Evolutionary conservation across 2,329 filamentous ascomycete species (phyloP).

Genomic region (Talaromyces marneffei): DNA sequence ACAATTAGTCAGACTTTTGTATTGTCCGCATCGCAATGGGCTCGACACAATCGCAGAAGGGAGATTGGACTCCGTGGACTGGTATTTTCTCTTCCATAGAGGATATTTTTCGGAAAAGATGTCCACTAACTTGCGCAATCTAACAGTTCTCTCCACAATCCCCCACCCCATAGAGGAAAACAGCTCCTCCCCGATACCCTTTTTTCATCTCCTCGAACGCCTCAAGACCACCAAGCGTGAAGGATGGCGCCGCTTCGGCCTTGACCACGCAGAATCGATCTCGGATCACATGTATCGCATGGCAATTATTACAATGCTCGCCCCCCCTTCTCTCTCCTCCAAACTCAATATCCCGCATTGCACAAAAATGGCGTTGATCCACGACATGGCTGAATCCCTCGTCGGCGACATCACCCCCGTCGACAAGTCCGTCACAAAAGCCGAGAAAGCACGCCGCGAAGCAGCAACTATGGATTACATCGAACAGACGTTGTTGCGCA

Average conservation of each 20-base stretch:
- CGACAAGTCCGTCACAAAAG: slow-evolving; percentile 69
- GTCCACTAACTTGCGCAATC: not conserved
- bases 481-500: slow-evolving; percentile 63
- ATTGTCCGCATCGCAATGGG: slow-evolving; percentile 7
- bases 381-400: slow-evolving; percentile 94
- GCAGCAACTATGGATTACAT: slow-evolving; percentile 89
- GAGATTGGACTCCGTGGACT: slow-evolving; percentile 13
- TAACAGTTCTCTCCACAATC: slow-evolving; percentile 59
- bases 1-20: not conserved
- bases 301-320: slow-evolving; percentile 91
- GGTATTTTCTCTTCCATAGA: slow-evolving; percentile 2
- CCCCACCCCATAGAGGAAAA: slow-evolving; percentile 54
- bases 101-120: not conserved
- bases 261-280: slow-evolving; percentile 75
- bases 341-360: slow-evolving; percentile 74
- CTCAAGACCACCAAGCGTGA: slow-evolving; percentile 96
- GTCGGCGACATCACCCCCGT: slow-evolving; percentile 96
- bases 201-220: slow-evolving; percentile 90
- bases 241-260: slow-evolving; percentile 86
- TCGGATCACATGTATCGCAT: slow-evolving; percentile 99
- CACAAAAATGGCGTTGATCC: slow-evolving; percentile 90
- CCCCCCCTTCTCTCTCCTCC: slow-evolving; percentile 65
- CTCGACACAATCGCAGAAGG: slow-evolving; percentile 7
- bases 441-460: slow-evolving; percentile 84
- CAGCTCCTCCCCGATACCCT: slow-evolving; percentile 70